Evolutionary conservation across 75 land plant species (phyloP).

Genomic region (Pinus tabuliformis): DNA sequence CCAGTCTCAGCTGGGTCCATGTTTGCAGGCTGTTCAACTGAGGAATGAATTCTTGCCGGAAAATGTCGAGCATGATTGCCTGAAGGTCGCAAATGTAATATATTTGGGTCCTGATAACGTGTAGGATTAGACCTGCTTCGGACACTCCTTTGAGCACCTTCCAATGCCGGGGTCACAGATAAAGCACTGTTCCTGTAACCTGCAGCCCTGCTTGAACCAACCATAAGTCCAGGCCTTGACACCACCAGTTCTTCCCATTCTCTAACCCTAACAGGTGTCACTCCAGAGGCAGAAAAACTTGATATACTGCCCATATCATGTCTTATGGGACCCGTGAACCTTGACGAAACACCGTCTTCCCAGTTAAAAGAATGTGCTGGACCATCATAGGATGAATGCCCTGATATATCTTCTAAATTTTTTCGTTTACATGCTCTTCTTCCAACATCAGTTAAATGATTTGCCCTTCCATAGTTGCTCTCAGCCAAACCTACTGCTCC

Average conservation of each 20-base stretch:
- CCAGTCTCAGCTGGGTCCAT: not conserved
- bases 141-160: conserved; percentile 3
- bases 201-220: not conserved
- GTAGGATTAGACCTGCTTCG: not conserved
- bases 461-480: not conserved
- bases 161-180: not conserved
- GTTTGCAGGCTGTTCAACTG: conserved; percentile 2
- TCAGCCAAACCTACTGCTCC: not conserved
- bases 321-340: not conserved
- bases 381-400: not conserved
- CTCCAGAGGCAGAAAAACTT: conserved; percentile 1
- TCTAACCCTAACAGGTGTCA: not conserved
- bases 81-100: not conserved
- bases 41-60: not conserved
- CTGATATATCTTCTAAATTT: not conserved
- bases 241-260: not conserved
- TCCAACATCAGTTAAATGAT: not conserved
- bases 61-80: not conserved
- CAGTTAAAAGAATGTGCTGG: not conserved
- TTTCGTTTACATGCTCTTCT: conserved; percentile 5
- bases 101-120: conserved; percentile 1
- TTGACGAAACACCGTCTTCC: not conserved
- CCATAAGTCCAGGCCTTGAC: conserved; percentile 1
- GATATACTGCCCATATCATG: not conserved
- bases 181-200: conserved; percentile 4